Evolutionary conservation across 208 protist genomes (phyloP), one percentile per base, ranked within the genome.

Genomic region (Balamuthia mandrillaris): DNA sequence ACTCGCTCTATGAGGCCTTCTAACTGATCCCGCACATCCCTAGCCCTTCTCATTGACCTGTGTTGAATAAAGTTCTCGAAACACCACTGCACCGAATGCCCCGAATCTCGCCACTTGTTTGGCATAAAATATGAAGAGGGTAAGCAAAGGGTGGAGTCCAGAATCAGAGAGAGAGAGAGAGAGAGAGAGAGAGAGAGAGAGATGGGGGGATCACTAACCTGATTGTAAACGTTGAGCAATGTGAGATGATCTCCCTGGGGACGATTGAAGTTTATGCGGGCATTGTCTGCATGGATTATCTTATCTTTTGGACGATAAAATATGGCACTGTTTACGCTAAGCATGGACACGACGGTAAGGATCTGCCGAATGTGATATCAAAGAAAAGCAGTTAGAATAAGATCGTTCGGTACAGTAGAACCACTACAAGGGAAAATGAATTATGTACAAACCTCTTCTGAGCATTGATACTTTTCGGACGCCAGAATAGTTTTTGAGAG

Each of bases 31-130:
- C 91, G 54, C 2, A 96, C 91, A 75, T 97, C 95, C 39, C 93
- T 81, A 7, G 96, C 96, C 39, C 93, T 77, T 27, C 91, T 93
- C 91, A 98, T 93, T 18, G 93, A 92, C 33, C 95, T 72, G 31
- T 90, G 66, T 84, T 98, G 96, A 63, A 98, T 90, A 60, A 95
- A 97, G 88, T 97, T 97, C 72, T 97, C 95, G 74, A 91, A 95
- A 84, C 96, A 98, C 94, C 95, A 97, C 51, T 90, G 63, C 54
- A 51, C 75, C 0, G 75, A 79, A 37, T 60, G 89, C 12, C 88
- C 77, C 27, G 84, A 86, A 44, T 91, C 86, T 24, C 63, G 3
- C 82, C 56, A 93, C 65, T 89, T 41, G 56, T 74, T 79, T 79
- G 33, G 16, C 33, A 65, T 27, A 56, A 56, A 27, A 56, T 18